Conservation (phyloP, 495 filamentous ascomycete species). For the Neurospora sp. region DNA sequence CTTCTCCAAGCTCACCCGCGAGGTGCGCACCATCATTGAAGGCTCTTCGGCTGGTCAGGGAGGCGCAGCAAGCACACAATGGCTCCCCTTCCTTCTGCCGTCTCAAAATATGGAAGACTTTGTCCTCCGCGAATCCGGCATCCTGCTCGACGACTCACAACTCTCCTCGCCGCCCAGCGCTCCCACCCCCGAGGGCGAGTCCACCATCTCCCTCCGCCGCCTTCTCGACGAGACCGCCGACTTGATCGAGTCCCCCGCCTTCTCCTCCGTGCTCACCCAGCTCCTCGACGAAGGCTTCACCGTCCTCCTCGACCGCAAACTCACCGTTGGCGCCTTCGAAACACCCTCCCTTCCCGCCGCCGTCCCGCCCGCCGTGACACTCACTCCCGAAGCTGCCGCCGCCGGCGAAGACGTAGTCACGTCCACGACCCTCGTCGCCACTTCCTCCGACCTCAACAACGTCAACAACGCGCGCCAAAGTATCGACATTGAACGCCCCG, state of each 20-base stretch:
- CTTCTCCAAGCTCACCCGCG: constrained; percentile 65
- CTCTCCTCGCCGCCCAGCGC: neutral
- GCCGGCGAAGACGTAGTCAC: neutral
- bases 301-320: constrained; percentile 65
- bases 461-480: constrained; percentile 9
- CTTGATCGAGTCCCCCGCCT: constrained; percentile 85
- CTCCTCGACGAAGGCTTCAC: constrained; percentile 84
- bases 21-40: constrained; percentile 78
- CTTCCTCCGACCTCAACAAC: neutral
- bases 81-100: constrained; percentile 81
- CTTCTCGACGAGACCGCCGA: constrained; percentile 95
- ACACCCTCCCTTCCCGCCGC: constrained; percentile 35
- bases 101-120: constrained; percentile 62
- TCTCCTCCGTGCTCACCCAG: constrained; percentile 69
- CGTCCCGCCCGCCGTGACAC: neutral
- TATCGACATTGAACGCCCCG: constrained; percentile 24
- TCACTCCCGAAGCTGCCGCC: neutral
- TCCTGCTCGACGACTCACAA: constrained; percentile 43
- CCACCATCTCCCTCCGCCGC: constrained; percentile 56
- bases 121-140: constrained; percentile 75
- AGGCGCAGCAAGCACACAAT: constrained; percentile 43
- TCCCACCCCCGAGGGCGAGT: constrained; percentile 15
- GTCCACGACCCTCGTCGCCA: neutral
- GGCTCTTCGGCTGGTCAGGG: constrained; percentile 51
- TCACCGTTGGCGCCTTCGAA: constrained; percentile 69